phyloP scores from a whole-genome alignment of 2,329 filamentous ascomycete species.

The Myriosclerotinia curreyana region DNA sequence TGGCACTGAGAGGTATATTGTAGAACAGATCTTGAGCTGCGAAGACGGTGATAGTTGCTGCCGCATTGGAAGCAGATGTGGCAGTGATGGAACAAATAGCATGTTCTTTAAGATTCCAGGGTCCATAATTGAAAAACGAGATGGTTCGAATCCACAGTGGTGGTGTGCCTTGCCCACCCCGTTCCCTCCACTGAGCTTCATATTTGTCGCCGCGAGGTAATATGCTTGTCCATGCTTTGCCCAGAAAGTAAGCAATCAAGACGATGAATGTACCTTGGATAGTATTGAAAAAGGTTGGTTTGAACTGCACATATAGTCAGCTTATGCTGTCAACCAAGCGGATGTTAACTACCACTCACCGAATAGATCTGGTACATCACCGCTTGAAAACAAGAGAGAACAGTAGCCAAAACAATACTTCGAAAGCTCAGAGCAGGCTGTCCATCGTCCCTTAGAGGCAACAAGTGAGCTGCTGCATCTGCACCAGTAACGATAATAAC shows the following conservation, averaged over 20 bases:
- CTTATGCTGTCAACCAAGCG: constrained; percentile 11
- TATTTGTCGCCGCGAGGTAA: constrained; percentile 53
- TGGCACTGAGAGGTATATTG: constrained; percentile 41
- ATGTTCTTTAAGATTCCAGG: constrained; percentile 56
- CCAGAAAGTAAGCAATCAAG: constrained; percentile 55
- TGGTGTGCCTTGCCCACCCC: constrained; percentile 43
- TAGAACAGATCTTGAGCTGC: constrained; percentile 50
- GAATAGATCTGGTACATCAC: constrained; percentile 55
- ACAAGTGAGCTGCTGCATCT: constrained; percentile 49
- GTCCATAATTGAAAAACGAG: constrained; percentile 50
- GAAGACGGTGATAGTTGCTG: constrained; percentile 43
- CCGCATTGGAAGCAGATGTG: constrained; percentile 51
- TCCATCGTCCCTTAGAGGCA: constrained; percentile 53
- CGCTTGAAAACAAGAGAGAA: constrained; percentile 52
- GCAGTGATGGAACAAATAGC: constrained; percentile 53
- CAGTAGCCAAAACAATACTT: constrained; percentile 49
- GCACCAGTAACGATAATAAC: constrained; percentile 51
- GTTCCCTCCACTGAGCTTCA: constrained; percentile 47
- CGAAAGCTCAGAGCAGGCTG: constrained; percentile 53
- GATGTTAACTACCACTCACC: constrained; percentile 39
- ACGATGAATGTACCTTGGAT: constrained; percentile 56
- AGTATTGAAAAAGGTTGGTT: constrained; percentile 46
- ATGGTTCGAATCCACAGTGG: constrained; percentile 45
- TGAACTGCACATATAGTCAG: constrained; percentile 43
- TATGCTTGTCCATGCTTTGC: constrained; percentile 47